These are phyloP conservation scores for Acanthamoeba castellanii DNA, from an alignment of 208 protist genomes.

Conservation along the genomic window DNA sequence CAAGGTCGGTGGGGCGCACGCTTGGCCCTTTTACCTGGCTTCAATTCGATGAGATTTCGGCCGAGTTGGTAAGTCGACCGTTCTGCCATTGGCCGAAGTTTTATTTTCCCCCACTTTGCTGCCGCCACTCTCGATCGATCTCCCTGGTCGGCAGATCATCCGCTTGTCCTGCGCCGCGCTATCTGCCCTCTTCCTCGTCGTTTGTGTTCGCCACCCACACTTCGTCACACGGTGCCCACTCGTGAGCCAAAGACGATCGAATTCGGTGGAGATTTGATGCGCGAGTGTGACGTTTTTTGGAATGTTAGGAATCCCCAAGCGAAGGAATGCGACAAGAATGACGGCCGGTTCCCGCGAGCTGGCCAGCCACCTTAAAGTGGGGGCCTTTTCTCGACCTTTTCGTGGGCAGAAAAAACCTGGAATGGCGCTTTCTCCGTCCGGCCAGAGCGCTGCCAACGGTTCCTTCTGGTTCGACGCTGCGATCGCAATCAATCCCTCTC, in stretches of 20 bases:
- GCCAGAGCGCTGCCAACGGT: not conserved
- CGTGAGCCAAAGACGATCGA: not conserved
- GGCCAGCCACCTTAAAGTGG: not conserved
- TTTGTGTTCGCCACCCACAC: not conserved
- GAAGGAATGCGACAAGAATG: no score
- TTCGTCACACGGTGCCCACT: no score
- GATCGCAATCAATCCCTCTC: not conserved
- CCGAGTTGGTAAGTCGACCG: not conserved
- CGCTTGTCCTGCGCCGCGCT: not conserved
- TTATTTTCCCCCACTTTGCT: slow-evolving; percentile 4
- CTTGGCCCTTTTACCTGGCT: not conserved
- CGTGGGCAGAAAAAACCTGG: not conserved
- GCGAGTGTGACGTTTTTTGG: not conserved
- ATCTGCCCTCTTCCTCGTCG: not conserved
- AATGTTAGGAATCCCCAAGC: no score
- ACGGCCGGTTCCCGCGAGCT: no score
- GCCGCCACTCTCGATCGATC: not conserved
- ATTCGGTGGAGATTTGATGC: not conserved
- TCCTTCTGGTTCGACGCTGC: not conserved
- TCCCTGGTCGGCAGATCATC: not conserved
- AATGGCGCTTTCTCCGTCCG: not conserved
- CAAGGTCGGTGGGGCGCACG: not conserved
- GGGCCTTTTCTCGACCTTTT: not conserved
- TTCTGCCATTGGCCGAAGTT: not conserved
- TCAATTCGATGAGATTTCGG: not conserved